Conservation (phyloP, 495 filamentous ascomycete species). For the Aspergillus coremiiformis region DNA sequence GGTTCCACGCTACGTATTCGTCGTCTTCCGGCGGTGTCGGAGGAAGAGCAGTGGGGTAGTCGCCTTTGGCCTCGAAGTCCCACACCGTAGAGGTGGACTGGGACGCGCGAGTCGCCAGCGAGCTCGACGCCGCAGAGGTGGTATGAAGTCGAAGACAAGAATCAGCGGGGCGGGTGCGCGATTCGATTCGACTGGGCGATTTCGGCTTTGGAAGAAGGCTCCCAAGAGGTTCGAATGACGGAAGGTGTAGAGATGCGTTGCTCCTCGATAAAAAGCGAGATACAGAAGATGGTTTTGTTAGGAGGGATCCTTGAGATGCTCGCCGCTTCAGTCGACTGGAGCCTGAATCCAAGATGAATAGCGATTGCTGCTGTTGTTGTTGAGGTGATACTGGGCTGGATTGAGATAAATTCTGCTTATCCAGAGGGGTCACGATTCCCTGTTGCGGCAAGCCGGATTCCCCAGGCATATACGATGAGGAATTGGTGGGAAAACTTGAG, state of each 20-base stretch:
- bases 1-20: constrained; percentile 34
- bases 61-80: constrained; percentile 24
- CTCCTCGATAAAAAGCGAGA: constrained; percentile 37
- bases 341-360: constrained; percentile 11
- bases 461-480: constrained; percentile 9
- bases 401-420: constrained; percentile 10
- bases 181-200: constrained; percentile 21
- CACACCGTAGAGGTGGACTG: constrained; percentile 21
- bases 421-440: constrained; percentile 8
- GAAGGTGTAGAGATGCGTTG: constrained; percentile 32
- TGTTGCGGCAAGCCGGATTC: constrained; percentile 9
- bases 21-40: constrained; percentile 42
- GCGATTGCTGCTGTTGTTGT: constrained; percentile 11
- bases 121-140: constrained; percentile 31
- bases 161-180: constrained; percentile 30
- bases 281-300: constrained; percentile 33
- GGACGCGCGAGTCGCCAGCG: constrained; percentile 23
- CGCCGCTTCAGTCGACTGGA: constrained; percentile 29
- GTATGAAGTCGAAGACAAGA: constrained; percentile 33
- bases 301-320: constrained; percentile 36
- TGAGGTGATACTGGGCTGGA: constrained; percentile 16
- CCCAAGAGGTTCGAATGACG: constrained; percentile 36
- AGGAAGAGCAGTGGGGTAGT: constrained; percentile 33
- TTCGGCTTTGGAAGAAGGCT: constrained; percentile 21
- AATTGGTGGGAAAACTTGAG: constrained; percentile 6